Evolutionary conservation across 2,329 filamentous ascomycete genomes (phyloP), one percentile per base, ranked within the genome.

Genomic region (Cladophialophora carrionii): DNA sequence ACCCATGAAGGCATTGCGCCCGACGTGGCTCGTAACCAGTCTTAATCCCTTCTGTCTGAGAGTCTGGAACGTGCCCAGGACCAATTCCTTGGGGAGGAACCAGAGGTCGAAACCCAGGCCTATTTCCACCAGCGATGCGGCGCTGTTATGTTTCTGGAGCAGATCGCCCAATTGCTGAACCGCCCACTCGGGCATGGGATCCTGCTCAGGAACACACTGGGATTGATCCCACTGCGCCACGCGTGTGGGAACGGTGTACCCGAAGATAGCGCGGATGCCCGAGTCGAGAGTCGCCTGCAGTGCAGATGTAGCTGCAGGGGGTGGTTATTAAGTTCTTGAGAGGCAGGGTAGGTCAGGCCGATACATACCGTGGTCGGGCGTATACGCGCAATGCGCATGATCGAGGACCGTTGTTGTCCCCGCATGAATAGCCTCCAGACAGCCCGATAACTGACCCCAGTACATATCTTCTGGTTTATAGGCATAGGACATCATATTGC

Each of bases 401-500:
- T 76, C 75, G 6, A 76, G 67, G 7, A 76, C 73, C 0, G 72
- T 67, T 9, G 73, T 71, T 2, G 69, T 71, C 6, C 69, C 69
- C 8, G 62, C 60, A 52, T 71, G 46, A 41, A 71, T 59, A 1
- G 65, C 63, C 55, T 70, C 69, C 20, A 70, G 60, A 51, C 57
- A 61, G 10, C 69, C 67, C 2, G 62, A 58, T 37, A 70, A 52
- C 43, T 71, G 65, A 48, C 79, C 78, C 74, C 79, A 79, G 70
- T 80, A 82, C 4, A 80, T 69, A 55, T 83, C 81, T 6, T 77
- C 72, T 3, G 76, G 68, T 2, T 62, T 68, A 64, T 77, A 79
- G 57, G 78, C 69, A 12, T 71, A 73, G 20, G 73, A 73, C 29
- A 75, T 71, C 31, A 77, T 71, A 57, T 81, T 80, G 31, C 79